Evolutionary conservation across 371 early-diverging fungal genomes (phyloP).

Genomic region (Vairimorpha necatrix): DNA sequence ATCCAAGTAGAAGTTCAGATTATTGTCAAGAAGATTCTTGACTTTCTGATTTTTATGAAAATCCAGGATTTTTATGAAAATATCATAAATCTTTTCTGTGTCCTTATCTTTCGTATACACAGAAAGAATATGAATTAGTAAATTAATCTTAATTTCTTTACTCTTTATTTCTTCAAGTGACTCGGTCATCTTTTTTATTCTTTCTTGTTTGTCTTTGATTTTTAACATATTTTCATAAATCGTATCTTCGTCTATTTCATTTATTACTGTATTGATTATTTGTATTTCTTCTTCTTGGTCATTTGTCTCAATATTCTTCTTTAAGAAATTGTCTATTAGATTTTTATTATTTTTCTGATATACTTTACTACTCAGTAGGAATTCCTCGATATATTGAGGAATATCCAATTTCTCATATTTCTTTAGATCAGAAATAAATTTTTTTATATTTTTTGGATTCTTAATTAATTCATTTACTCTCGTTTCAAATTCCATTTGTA

Average conservation of each 20-base stretch:
- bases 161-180: constrained; percentile 3
- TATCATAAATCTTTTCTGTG: constrained; percentile 11
- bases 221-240: constrained; percentile 30
- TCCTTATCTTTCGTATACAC: constrained; percentile 23
- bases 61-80: constrained; percentile 11
- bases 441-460: constrained; percentile 54
- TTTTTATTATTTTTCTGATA: constrained; percentile 19
- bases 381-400: constrained; percentile 19
- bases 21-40: neutral
- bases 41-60: neutral
- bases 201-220: constrained; percentile 20
- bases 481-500: constrained; percentile 23
- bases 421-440: constrained; percentile 41
- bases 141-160: neutral
- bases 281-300: constrained; percentile 21
- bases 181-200: constrained; percentile 8
- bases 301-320: constrained; percentile 7
- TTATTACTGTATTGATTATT: constrained; percentile 12
- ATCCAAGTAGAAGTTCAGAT: constrained; percentile 20
- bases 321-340: constrained; percentile 26
- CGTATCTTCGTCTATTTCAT: constrained; percentile 34
- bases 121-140: constrained; percentile 25
- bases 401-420: constrained; percentile 26
- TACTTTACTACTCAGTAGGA: constrained; percentile 21
- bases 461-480: constrained; percentile 25